These are phyloP conservation scores for Arthroderma uncinatum DNA, from an alignment of 2,329 filamentous ascomycete species.

Conservation along the genomic window DNA sequence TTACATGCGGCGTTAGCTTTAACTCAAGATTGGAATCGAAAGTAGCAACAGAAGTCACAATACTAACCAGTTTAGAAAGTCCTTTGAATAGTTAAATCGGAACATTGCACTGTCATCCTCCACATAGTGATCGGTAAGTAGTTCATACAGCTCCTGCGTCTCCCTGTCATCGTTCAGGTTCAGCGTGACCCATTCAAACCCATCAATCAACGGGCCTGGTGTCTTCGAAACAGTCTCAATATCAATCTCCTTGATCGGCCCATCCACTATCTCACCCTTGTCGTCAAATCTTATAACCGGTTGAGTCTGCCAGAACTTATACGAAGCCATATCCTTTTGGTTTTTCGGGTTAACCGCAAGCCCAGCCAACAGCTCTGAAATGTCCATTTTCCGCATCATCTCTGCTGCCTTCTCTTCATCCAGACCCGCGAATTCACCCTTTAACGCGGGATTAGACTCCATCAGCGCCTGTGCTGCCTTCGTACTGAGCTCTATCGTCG, in stretches of 20 bases:
- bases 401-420: constrained; percentile 49
- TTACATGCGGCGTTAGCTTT: background rate
- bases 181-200: constrained; percentile 90
- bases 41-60: background rate
- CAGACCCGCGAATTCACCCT: constrained; percentile 61
- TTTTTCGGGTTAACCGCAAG: constrained; percentile 70
- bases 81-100: constrained; percentile 86
- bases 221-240: constrained; percentile 68
- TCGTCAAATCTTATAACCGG: constrained; percentile 72
- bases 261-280: constrained; percentile 56
- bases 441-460: constrained; percentile 50
- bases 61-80: constrained; percentile 72
- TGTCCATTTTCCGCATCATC: constrained; percentile 39
- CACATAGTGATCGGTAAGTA: constrained; percentile 89
- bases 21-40: background rate
- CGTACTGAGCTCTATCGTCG: constrained; percentile 26
- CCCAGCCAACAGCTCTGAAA: constrained; percentile 40
- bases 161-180: constrained; percentile 67
- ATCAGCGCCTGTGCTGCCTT: constrained; percentile 33
- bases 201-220: constrained; percentile 61
- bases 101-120: constrained; percentile 97
- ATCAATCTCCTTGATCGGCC: constrained; percentile 70
- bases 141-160: constrained; percentile 81
- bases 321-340: constrained; percentile 88
- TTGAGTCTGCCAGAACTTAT: constrained; percentile 98